These are phyloP conservation scores for Tricholoma saponaceum DNA, from an alignment of 768 basidiomycete genomes.

Conservation along the genomic window DNA sequence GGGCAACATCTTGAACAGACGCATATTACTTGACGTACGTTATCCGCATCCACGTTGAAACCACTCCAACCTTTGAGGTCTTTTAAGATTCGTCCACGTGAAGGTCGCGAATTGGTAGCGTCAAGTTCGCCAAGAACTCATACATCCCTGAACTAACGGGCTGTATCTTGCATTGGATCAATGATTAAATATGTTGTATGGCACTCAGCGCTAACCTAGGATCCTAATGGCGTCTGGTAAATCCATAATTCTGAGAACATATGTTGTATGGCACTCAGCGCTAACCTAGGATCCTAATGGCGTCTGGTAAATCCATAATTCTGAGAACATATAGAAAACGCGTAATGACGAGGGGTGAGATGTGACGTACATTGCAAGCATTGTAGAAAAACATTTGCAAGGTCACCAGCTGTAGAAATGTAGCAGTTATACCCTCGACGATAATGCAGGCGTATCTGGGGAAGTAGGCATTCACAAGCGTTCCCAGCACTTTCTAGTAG, in stretches of 20 bases:
- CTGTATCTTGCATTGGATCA: background rate
- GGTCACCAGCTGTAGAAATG: constrained; percentile 56
- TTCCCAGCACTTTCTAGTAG: constrained; percentile 49
- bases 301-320: constrained; percentile 20
- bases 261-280: background rate
- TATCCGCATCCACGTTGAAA: background rate
- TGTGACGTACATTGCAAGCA: constrained; percentile 42
- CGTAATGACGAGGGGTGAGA: background rate
- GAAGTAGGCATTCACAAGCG: constrained; percentile 59
- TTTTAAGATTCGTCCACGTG: constrained; percentile 25
- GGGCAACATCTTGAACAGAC: constrained; percentile 23
- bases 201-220: background rate
- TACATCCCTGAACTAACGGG: background rate
- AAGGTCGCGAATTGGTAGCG: constrained; percentile 8
- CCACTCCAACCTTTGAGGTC: background rate
- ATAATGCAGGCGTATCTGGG: constrained; percentile 62
- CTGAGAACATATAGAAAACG: background rate
- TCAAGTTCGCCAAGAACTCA: background rate
- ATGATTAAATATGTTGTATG: background rate
- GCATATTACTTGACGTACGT: constrained; percentile 37
- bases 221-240: constrained; percentile 37
- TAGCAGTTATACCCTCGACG: constrained; percentile 56
- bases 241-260: constrained; percentile 45
- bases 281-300: constrained; percentile 26
- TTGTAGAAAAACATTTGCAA: constrained; percentile 60